Conservation (phyloP, 257 asterid genomes). For the Ehretia macrophylla region DNA sequence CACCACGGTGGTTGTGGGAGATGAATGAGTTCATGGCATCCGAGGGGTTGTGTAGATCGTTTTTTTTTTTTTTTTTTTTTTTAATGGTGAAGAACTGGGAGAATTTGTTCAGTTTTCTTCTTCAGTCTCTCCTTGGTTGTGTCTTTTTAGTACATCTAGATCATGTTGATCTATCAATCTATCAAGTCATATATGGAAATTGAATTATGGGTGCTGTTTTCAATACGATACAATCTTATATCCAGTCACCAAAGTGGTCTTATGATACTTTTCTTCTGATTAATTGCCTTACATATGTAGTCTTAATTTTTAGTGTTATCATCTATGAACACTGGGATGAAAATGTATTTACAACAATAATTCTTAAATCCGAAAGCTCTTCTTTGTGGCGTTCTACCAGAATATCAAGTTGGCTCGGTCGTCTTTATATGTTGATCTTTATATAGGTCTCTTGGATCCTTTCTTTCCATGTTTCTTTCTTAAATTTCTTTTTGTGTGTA, state of each 20-base stretch:
- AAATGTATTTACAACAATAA: too few species aligned
- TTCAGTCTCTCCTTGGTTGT: not conserved
- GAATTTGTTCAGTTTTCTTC: not conserved
- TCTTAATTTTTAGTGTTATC: too few species aligned
- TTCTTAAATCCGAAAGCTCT: too few species aligned
- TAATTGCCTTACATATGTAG: not conserved
- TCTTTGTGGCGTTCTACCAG: too few species aligned
- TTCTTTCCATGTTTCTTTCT: too few species aligned
- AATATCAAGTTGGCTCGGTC: too few species aligned
- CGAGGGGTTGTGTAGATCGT: not conserved
- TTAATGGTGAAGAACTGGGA: not conserved
- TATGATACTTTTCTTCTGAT: not conserved
- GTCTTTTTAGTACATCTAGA: not conserved
- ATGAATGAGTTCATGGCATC: not conserved
- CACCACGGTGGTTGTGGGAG: too few species aligned
- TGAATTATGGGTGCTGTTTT: not conserved
- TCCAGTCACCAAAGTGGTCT: not conserved
- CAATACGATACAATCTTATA: not conserved
- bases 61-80: not conserved
- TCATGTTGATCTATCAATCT: constrained; percentile 1
- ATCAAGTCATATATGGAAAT: not conserved
- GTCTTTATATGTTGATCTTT: too few species aligned
- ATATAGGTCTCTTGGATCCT: too few species aligned
- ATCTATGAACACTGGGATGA: too few species aligned
- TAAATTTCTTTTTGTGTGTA: too few species aligned